Conservation (phyloP, 2,329 filamentous ascomycete species). For the Eutypella sp. region DNA sequence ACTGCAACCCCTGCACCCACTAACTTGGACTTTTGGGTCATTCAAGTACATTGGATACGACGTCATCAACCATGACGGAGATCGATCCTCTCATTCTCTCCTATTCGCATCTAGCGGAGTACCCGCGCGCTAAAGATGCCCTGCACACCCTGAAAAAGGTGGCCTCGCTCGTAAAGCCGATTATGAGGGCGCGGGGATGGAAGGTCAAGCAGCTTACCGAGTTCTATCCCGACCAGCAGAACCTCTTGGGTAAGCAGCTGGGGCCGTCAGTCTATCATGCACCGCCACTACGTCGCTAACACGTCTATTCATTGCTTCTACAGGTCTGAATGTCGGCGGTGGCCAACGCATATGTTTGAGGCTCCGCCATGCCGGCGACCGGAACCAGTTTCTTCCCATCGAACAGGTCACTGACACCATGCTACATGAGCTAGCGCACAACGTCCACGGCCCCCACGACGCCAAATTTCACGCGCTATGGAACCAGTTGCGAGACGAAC, state of each 20-base stretch:
- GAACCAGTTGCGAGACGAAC: constrained; percentile 85
- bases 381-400: constrained; percentile 70
- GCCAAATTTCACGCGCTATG: constrained; percentile 77
- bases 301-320: constrained; percentile 2
- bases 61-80: constrained; percentile 31
- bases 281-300: too few species aligned
- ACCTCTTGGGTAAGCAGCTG: constrained; percentile 74
- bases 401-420: constrained; percentile 85
- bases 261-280: too few species aligned
- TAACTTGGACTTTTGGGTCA: too few species aligned
- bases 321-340: constrained; percentile 70
- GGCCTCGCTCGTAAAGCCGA: constrained; percentile 85
- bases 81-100: constrained; percentile 41
- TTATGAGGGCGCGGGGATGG: constrained; percentile 86
- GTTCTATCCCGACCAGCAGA: constrained; percentile 72
- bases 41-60: not conserved
- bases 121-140: constrained; percentile 45
- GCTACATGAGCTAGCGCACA: constrained; percentile 92
- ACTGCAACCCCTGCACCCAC: too few species aligned
- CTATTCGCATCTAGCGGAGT: constrained; percentile 44
- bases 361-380: constrained; percentile 70
- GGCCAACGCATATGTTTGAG: constrained; percentile 79
- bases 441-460: constrained; percentile 77
- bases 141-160: constrained; percentile 67
- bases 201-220: constrained; percentile 74